Evolutionary conservation across 768 basidiomycete species (phyloP).

Genomic region (Podaxis sp.): DNA sequence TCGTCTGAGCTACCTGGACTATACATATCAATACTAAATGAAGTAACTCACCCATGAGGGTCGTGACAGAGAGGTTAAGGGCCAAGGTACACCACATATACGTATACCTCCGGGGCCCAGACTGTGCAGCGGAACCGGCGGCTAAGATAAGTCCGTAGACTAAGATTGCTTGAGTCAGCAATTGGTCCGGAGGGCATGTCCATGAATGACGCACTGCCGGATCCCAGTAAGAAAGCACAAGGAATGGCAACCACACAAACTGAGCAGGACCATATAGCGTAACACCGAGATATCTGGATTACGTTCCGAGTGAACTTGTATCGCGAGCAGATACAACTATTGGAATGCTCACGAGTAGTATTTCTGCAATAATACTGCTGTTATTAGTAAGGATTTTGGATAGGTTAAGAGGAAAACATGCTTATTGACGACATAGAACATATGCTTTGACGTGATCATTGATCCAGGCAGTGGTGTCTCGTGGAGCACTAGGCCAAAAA

Average conservation of each 20-base stretch:
- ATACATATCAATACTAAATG: too few species aligned
- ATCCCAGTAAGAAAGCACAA: conserved; percentile 27
- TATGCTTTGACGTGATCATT: conserved; percentile 30
- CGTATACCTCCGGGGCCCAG: conserved; percentile 24
- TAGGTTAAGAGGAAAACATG: conserved; percentile 18
- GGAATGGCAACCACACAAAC: conserved; percentile 29
- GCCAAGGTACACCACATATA: conserved; percentile 32
- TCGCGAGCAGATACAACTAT: background rate
- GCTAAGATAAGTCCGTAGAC: conserved; percentile 13
- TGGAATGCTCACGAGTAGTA: conserved; percentile 11
- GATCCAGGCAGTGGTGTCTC: conserved; percentile 18
- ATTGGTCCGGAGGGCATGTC: background rate
- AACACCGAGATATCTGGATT: conserved; percentile 34
- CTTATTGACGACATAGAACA: conserved; percentile 39
- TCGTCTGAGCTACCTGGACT: background rate
- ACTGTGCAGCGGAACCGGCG: conserved; percentile 19
- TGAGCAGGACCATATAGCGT: conserved; percentile 35
- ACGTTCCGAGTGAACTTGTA: background rate
- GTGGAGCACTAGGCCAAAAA: conserved; percentile 24
- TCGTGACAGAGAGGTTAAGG: conserved; percentile 34
- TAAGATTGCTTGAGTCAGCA: background rate
- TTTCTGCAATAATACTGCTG: conserved; percentile 16
- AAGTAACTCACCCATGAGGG: conserved; percentile 31
- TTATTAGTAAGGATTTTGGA: background rate
- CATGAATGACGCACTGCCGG: conserved; percentile 28